These are phyloP conservation scores for Lactarius hatsudake DNA, from an alignment of 768 basidiomycete genomes.

Conservation along the genomic window DNA sequence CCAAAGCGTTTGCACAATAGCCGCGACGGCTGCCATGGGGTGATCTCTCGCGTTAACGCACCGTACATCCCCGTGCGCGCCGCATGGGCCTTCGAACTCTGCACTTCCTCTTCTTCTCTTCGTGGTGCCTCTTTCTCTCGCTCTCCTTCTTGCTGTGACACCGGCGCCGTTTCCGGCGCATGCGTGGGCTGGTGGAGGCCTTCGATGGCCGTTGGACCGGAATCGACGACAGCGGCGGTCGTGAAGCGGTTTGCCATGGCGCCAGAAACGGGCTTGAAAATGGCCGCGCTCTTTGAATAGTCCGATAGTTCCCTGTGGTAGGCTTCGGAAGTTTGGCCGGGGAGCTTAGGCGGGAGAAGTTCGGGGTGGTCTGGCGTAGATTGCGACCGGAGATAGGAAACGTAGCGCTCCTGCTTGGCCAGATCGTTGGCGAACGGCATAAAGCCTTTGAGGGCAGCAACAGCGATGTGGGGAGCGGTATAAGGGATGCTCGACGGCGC, in stretches of 20 bases:
- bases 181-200: slow-evolving; percentile 50
- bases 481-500: slow-evolving; percentile 37
- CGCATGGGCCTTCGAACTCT: slow-evolving; percentile 77
- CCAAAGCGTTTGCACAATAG: slow-evolving; percentile 93
- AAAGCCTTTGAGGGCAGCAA: slow-evolving; percentile 85
- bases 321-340: slow-evolving; percentile 59
- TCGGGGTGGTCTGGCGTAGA: slow-evolving; percentile 45
- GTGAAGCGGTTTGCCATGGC: slow-evolving; percentile 97
- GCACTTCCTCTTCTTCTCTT: slow-evolving; percentile 52
- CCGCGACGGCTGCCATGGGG: slow-evolving; percentile 75
- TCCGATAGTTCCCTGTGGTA: slow-evolving; percentile 83
- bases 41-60: slow-evolving; percentile 71
- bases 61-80: slow-evolving; percentile 90
- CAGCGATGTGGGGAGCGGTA: slow-evolving; percentile 74
- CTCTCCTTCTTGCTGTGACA: slow-evolving; percentile 36
- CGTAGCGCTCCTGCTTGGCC: slow-evolving; percentile 82
- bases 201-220: slow-evolving; percentile 57
- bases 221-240: slow-evolving; percentile 69
- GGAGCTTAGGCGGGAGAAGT: slow-evolving; percentile 49
- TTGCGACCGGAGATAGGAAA: slow-evolving; percentile 74
- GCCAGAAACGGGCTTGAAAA: slow-evolving; percentile 89
- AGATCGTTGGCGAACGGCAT: slow-evolving; percentile 81
- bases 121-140: slow-evolving; percentile 43
- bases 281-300: slow-evolving; percentile 79
- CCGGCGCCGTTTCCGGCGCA: slow-evolving; percentile 39